Evolutionary conservation across 2,329 filamentous ascomycete genomes (phyloP).

Genomic region (Penicillium paneum): DNA sequence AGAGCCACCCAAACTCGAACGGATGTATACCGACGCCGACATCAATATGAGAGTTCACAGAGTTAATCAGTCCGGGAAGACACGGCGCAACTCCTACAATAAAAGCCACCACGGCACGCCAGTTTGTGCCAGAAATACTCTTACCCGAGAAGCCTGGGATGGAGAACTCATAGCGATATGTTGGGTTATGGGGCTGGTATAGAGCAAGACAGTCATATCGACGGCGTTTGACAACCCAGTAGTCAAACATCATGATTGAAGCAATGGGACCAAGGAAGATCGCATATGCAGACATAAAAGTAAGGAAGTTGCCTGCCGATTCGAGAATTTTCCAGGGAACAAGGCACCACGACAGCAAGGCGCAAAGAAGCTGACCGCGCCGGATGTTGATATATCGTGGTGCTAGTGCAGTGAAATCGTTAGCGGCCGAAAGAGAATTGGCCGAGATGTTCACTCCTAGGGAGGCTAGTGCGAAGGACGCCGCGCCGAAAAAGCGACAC

Average conservation of each 20-base stretch:
- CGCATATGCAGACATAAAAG: slow-evolving; percentile 65
- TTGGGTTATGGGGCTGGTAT: slow-evolving; percentile 47
- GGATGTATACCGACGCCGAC: slow-evolving; percentile 52
- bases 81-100: slow-evolving; percentile 56
- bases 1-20: slow-evolving; percentile 65
- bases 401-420: slow-evolving; percentile 56
- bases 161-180: slow-evolving; percentile 50
- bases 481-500: slow-evolving; percentile 51
- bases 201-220: slow-evolving; percentile 53
- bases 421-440: slow-evolving; percentile 49
- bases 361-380: slow-evolving; percentile 55
- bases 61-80: slow-evolving; percentile 53
- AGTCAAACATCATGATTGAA: slow-evolving; percentile 59
- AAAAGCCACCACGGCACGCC: slow-evolving; percentile 58
- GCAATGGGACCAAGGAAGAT: slow-evolving; percentile 65
- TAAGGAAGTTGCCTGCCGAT: slow-evolving; percentile 57
- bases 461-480: slow-evolving; percentile 54
- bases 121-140: slow-evolving; percentile 52
- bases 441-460: slow-evolving; percentile 58
- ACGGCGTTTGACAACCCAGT: slow-evolving; percentile 53
- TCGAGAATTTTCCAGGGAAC: slow-evolving; percentile 65
- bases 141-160: slow-evolving; percentile 8
- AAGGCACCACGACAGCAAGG: slow-evolving; percentile 57
- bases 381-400: slow-evolving; percentile 56
- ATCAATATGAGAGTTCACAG: slow-evolving; percentile 37